Base-by-base conservation (phyloP, 2,329 filamentous ascomycete genomes). In the Alternaria gaisen region DNA sequence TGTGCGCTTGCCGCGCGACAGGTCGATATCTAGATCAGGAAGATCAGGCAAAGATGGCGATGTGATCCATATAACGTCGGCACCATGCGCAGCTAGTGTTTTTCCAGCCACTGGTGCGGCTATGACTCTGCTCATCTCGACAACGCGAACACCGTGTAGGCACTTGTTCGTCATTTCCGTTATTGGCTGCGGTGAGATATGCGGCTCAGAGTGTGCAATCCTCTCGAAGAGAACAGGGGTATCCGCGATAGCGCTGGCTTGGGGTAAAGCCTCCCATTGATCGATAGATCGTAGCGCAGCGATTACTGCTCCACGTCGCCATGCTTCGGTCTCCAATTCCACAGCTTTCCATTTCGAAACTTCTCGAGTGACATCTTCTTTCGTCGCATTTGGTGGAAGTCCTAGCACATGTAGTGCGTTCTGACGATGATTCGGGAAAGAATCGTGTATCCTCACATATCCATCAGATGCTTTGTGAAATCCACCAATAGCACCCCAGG, bases 361-460 rank as follows among this genome's bases (percentile, higher is more conserved):
- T 53, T 77, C 75, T 14, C 67, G 65, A 0, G 76, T 78, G 0
- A 85, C 79, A 1, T 82, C 79, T 1, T 76, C 68, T 41, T 80
- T 77, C 9, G 68, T 76, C 3, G 80, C 77, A 26, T 65, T 61
- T 0, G 58, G 54, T 0, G 70, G 46, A 5, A 85, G 69, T 0
- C 79, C 80, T 0, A 88, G 73, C 0, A 88, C 72, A 3, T 71
- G 59, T 3, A 84, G 71, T 0, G 82, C 79, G 3, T 81, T 83
- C 2, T 75, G 28, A 0, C 80, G 79, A 59, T 88, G 86, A 52
- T 87, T 81, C 0, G 81, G 78, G 56, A 88, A 87, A 0, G 71
- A 71, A 55, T 87, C 86, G 61, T 88, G 86, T 46, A 88, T 81
- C 2, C 85, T 80, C 3, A 88, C 81, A 51, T 84, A 77, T 1